Base-by-base conservation (phyloP, 805 yeast species). In the Kregervanrija delftensis region DNA sequence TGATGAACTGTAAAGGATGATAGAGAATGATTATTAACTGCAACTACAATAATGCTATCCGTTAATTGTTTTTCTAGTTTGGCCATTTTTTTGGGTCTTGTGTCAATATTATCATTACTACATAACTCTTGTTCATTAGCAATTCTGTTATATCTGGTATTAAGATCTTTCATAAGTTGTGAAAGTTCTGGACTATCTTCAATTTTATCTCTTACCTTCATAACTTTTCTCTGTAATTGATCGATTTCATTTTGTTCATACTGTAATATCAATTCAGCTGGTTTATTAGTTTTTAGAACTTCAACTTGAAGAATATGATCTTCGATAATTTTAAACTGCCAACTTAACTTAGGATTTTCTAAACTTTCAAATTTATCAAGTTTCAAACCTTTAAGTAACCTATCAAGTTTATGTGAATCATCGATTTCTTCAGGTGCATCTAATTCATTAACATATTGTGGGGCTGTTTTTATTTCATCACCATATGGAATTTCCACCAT, bases 391-490 rank as follows among this genome's bases (percentile, higher is more conserved):
- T 49, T 54, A 5, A 53, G 51, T 11, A 66, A 43, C 8, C 43
- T 50, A 34, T 49, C 61, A 33, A 50, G 60, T 11, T 46, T 11
- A 16, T 55, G 53, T 2, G 58, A 49, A 11, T 45, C 39, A 11
- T 55, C 47, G 5, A 39, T 35, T 30, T 39, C 42, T 9, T 40
- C 36, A 3, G 60, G 52, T 11, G 53, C 46, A 30, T 62, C 62
- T 1, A 59, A 51, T 22, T 58, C 47, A 11, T 43, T 41, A 5
- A 50, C 33, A 46, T 52, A 54, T 2, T 43, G 44, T 0, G 97
- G 96, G 4, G 78, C 60, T 32, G 74, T 70, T 42, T 97, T 68
- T 3, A 88, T 62, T 58, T 87, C 91, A 52, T 88, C 95, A 12
- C 77, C 63, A 69, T 76, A 84, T 1, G 98, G 96, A 16, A 86